phyloP scores from a whole-genome alignment of 164 flowering plant species.

The grape (Vitis vinifera) region DNA sequence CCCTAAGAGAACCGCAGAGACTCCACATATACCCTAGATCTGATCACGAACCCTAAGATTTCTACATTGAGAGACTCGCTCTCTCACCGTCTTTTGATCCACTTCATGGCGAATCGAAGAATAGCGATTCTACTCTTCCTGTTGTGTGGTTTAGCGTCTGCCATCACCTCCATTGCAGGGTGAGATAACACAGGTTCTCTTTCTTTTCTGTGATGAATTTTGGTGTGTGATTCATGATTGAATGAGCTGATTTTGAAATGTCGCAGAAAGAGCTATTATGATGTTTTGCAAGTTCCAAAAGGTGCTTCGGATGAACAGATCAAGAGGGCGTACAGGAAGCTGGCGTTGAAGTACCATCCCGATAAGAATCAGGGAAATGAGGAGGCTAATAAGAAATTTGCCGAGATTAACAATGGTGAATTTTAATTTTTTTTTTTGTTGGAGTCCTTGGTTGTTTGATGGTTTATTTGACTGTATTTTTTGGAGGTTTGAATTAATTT shows the following conservation, averaged over 20 bases:
- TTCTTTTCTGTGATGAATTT: not conserved
- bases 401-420: conserved; percentile 92
- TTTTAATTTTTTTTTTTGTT: not conserved
- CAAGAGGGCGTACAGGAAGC: conserved; percentile 90
- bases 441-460: not conserved
- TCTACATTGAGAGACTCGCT: conserved; percentile 24
- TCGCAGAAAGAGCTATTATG: conserved; percentile 91
- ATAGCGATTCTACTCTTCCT: conserved; percentile 36
- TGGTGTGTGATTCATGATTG: conserved; percentile 1
- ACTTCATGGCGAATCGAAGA: conserved; percentile 33
- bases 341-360: conserved; percentile 96
- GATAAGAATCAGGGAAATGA: conserved; percentile 99
- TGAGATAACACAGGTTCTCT: conserved; percentile 12
- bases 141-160: conserved; percentile 36
- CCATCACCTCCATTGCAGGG: conserved; percentile 55
- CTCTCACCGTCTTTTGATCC: conserved; percentile 26
- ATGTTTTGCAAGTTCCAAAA: conserved; percentile 78
- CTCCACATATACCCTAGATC: too few relatives aligned
- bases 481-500: not conserved
- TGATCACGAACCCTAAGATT: not conserved
- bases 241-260: not conserved
- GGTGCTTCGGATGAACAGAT: conserved; percentile 97
- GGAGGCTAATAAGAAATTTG: conserved; percentile 89
- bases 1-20: too few relatives aligned
- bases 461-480: not conserved